A percentile compares a stretch with the other conserved stretches of the same genome.
phyloP scores from a whole-genome alignment of 1,284 basidiomycete species.

The Tylopilus sp. region DNA sequence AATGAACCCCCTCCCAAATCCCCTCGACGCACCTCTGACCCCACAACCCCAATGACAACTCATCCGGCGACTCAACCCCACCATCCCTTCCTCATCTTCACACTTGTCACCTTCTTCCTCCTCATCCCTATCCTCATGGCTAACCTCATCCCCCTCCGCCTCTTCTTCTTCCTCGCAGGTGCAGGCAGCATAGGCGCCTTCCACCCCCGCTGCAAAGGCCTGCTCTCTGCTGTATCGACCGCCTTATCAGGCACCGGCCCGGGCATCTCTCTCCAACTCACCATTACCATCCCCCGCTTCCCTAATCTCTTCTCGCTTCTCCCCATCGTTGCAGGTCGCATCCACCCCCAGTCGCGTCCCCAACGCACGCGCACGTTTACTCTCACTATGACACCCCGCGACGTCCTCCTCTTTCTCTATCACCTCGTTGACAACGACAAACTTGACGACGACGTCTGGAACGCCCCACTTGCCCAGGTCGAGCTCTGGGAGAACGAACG shows the following conservation, averaged over 20 bases:
- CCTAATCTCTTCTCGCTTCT: not conserved
- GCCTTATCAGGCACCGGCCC: conserved; percentile 13
- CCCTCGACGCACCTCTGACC: not conserved
- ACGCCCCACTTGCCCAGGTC: conserved; percentile 57
- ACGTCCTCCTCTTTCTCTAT: conserved; percentile 33
- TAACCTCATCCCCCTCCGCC: conserved; percentile 53
- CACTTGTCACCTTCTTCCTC: conserved; percentile 42
- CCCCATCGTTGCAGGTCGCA: not conserved
- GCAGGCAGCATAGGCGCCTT: conserved; percentile 43
- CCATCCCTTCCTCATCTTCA: conserved; percentile 41
- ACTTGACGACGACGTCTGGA: conserved; percentile 61
- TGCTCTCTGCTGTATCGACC: conserved; percentile 5
- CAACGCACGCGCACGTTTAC: conserved; percentile 7
- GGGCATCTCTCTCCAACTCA: conserved; percentile 21
- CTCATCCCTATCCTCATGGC: conserved; percentile 51
- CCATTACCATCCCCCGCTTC: conserved; percentile 10
- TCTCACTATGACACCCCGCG: conserved; percentile 18
- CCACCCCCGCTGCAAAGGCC: conserved; percentile 5
- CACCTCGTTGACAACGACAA: conserved; percentile 59
- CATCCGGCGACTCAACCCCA: conserved; percentile 22
- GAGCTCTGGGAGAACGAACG: conserved; percentile 79
- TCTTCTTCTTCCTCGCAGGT: conserved; percentile 53
- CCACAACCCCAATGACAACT: not conserved
- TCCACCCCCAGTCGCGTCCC: not conserved
- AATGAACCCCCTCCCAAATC: conserved; percentile 1